These are phyloP conservation scores for Pseudogymnoascus sp. DNA, from an alignment of 2,329 filamentous ascomycete species.

Conservation along the genomic window DNA sequence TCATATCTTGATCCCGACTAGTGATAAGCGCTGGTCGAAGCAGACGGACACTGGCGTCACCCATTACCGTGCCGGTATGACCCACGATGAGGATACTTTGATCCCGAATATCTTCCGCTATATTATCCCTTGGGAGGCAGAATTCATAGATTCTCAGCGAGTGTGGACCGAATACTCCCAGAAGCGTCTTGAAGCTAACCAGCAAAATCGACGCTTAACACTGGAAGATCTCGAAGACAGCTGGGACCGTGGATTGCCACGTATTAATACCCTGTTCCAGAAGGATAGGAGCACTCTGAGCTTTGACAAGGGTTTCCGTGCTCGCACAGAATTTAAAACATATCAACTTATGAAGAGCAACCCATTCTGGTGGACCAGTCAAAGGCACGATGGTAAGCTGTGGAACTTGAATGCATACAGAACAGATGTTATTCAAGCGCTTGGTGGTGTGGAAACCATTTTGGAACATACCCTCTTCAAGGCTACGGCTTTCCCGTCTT, in stretches of 20 bases:
- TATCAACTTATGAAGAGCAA: constrained; percentile 99
- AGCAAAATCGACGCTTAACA: constrained; percentile 90
- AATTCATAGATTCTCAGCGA: constrained; percentile 97
- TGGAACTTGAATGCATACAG: constrained; percentile 96
- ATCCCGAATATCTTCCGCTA: constrained; percentile 99
- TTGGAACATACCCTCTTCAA: constrained; percentile 96
- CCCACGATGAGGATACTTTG: constrained; percentile 91
- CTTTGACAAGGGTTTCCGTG: constrained; percentile 97
- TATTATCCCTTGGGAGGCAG: constrained; percentile 97
- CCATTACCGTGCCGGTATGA: constrained; percentile 96
- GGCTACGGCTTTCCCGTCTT: constrained; percentile 90
- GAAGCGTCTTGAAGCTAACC: constrained; percentile 92
- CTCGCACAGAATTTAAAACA: constrained; percentile 92
- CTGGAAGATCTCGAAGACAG: constrained; percentile 95
- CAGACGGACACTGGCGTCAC: constrained; percentile 96
- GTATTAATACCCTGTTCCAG: constrained; percentile 98
- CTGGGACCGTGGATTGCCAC: constrained; percentile 93
- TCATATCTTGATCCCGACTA: constrained; percentile 93
- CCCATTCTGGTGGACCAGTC: constrained; percentile 98
- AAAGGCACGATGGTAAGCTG: constrained; percentile 91
- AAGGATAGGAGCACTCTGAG: constrained; percentile 95
- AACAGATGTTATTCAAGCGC: constrained; percentile 90
- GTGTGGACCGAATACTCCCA: constrained; percentile 99
- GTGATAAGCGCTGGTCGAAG: constrained; percentile 96
- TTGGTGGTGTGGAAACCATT: constrained; percentile 92